These are phyloP conservation scores for Gynostemma pentaphyllum DNA, from an alignment of 306 rosid genomes.

Conservation along the genomic window DNA sequence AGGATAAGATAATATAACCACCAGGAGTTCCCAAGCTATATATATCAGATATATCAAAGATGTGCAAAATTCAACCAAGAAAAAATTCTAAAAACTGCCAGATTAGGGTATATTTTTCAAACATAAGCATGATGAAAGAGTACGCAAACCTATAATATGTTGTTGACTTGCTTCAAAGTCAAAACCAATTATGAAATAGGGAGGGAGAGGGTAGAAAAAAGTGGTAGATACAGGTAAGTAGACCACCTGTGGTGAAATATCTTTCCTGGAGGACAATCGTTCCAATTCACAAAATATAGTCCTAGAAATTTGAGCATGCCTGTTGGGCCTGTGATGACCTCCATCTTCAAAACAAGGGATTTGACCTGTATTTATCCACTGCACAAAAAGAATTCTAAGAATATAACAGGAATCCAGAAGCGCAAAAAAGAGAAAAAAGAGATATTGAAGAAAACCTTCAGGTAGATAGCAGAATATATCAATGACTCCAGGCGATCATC, in stretches of 20 bases:
- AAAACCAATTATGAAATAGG: not conserved
- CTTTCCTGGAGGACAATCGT: slow-evolving; percentile 45
- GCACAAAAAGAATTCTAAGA: slow-evolving; percentile 31
- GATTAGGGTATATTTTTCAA: too few species aligned
- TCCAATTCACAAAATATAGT: slow-evolving; percentile 82
- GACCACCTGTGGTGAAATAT: slow-evolving; percentile 65
- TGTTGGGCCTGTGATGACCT: slow-evolving; percentile 91
- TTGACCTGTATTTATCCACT: slow-evolving; percentile 99
- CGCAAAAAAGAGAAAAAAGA: not conserved
- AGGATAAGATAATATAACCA: not conserved
- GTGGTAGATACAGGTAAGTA: not conserved
- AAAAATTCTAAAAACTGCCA: too few species aligned
- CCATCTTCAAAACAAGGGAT: slow-evolving; percentile 96
- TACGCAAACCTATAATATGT: not conserved
- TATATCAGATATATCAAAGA: too few species aligned
- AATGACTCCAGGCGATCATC: slow-evolving; percentile 68
- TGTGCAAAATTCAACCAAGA: too few species aligned
- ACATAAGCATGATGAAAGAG: not conserved
- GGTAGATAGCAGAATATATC: slow-evolving; percentile 73
- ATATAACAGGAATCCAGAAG: slow-evolving; percentile 10
- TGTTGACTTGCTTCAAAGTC: not conserved
- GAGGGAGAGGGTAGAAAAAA: not conserved
- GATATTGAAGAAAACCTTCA: slow-evolving; percentile 44
- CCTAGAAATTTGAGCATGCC: slow-evolving; percentile 97
- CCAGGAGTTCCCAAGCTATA: too few species aligned